A percentile compares a stretch with the other conserved stretches of the same genome.
phyloP scores from a whole-genome alignment of 805 yeast species.

The Nakazawaea populi region DNA sequence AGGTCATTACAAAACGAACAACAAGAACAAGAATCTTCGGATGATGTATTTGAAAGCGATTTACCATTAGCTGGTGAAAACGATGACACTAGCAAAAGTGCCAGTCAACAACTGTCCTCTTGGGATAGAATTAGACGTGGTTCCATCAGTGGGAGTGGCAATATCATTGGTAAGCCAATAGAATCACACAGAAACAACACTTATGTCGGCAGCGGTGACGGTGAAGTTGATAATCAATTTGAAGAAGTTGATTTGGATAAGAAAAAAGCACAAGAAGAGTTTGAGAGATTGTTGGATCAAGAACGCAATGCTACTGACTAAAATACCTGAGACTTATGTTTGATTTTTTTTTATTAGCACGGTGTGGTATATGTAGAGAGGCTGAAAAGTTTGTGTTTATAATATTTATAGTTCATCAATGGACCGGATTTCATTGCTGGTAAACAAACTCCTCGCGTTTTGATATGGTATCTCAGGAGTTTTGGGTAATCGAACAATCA shows the following conservation, averaged over 20 bases:
- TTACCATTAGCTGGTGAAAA: no score
- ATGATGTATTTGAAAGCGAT: slow-evolving; percentile 1
- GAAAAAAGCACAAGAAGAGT: slow-evolving; percentile 8
- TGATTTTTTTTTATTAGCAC: no score
- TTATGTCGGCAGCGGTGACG: background rate
- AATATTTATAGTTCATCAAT: no score
- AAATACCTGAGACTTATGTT: no score
- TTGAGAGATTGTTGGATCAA: slow-evolving; percentile 5
- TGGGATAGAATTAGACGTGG: slow-evolving; percentile 8
- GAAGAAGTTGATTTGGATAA: background rate
- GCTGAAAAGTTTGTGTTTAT: no score
- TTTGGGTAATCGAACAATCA: no score
- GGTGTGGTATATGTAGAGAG: no score
- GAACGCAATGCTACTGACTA: slow-evolving; percentile 8
- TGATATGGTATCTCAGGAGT: no score
- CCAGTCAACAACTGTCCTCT: background rate
- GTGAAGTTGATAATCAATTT: background rate
- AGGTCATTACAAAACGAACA: background rate
- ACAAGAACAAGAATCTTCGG: background rate
- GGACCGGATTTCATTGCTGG: no score
- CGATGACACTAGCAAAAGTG: background rate
- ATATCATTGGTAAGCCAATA: slow-evolving; percentile 1
- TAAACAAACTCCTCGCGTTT: no score
- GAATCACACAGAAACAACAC: background rate
- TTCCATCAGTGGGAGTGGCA: slow-evolving; percentile 4